Base-by-base conservation (phyloP, 2,329 filamentous ascomycete genomes). In the Ilyonectria sp. region DNA sequence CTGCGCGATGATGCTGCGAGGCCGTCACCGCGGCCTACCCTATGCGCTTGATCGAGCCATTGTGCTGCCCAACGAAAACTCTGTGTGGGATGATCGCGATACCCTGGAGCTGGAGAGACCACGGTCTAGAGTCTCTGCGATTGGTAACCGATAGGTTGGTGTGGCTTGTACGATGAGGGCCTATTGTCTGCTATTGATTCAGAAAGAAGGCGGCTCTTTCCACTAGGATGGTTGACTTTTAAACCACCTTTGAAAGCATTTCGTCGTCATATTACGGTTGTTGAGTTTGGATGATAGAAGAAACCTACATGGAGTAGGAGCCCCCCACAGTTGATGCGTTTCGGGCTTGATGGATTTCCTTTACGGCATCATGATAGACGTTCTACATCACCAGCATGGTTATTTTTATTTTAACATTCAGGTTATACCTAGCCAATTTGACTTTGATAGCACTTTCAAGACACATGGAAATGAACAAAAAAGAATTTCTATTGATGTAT, bases 1-100 rank as follows among this genome's bases (percentile, higher is more conserved):
- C n/a, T 81, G 79, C 55, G 74, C 74, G 40, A 79, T 80, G 76
- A 82, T 82, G 80, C 74, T 82, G 26, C 76, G 80, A 17, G 80
- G 80, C 2, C 77, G 80, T 1, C 80, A 82, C 49, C 75, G 80
- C 1, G 77, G 77, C 0, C 71, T 82, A 10, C 79, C 79, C 0
- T 80, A 81, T 46, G 61, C 73, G 1, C 72, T 82, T 4, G 80
- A 82, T 57, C 75, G 77, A 2, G 79, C 80, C 17, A 79, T 82
- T 33, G 75, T 78, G 50, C 63, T 81, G 7, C 78, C 77, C 2
- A 68, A 73, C 23, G 75, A 77, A 44, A 69, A 68, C n/a, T 65
- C 60, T 10, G 46, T 76, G 10, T 44, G 70, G 1, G 67, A 76
- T 2, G 50, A 43, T 19, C 6, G 23, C 1, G 55, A 71, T 19